Base-by-base conservation (phyloP, 164 flowering plant species). In the Kalanchoe fedtschenkoi region DNA sequence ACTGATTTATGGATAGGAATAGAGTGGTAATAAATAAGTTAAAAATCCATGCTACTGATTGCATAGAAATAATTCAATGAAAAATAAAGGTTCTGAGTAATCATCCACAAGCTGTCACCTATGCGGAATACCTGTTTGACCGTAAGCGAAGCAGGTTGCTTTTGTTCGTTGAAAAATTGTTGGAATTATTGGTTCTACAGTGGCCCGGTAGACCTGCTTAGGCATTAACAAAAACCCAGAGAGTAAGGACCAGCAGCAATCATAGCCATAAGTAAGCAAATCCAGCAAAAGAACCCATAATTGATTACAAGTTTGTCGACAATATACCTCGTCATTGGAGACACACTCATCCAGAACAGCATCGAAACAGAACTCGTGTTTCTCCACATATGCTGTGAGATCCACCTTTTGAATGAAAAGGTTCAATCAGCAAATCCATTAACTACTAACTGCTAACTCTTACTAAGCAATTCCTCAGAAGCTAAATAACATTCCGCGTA, bases 131-230 rank as follows among this genome's bases (percentile, higher is more conserved):
- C 97, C 97, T 77, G 99, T 95, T 69, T 95, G 99, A 57, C 99
- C 99, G 80, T 93, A 93, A 15, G 99, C 99, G 75, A 93, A 93
- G 78, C 99, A 93, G 32, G 99, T 93, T 55, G 99, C 99, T 76
- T 90, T 93, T 38, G 97, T 88, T 65, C 92, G 74, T 72, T 90
- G 92, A 68, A 93, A 93, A 44, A 93, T 88, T 58, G 74, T 82
- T 29, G 99, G 99, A 70, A 93, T 87, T 41, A 90, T 93, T 59
- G 99, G 99, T 69, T 88, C 83, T 29, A 93, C 91, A 15, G 99
- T 90, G 6, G 41, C 85, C 51, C 86, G 85, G 76, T 93, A 93
- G 7, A 93, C 97, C 99, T 93, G 80, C 39, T 65, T 60, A 70
- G 69, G 55, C 7, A 68, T 42, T 47, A 30, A 64, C 47, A 65